Evolutionary conservation across 1,284 basidiomycete species (phyloP), one percentile per base, ranked within the genome.

Genomic region (Ceratobasidium sp.): DNA sequence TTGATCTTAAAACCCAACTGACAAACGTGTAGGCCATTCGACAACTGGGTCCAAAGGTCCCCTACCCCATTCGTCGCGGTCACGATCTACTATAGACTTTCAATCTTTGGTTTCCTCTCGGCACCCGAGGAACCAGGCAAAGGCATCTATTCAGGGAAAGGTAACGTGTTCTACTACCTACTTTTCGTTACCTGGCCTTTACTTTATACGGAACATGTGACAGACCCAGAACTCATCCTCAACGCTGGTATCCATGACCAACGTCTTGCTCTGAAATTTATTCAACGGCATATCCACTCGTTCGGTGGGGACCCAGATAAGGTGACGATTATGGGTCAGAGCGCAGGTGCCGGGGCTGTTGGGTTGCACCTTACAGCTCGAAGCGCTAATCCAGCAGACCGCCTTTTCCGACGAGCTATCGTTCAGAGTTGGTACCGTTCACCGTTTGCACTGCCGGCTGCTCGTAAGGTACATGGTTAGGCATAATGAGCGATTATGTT

Each of bases 201-300:
- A 73, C 21, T 36, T 52, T 11, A 39, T 41, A 53, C 44, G 19
- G 5, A 14, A 21, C 21, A 50, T 27, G 14, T 42, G 16, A 30
- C 11, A 50, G 47, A 50, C 23, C 47, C 47, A 21, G 47, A 50
- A 50, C 47, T 50, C 7, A 8, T 86, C 73, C 75, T 84, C 67
- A 87, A 89, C 72, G 83, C 80, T 6, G 87, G 87, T 0, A 83
- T 88, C 73, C 77, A 78, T 30, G 88, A 89, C 75, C 85, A 89
- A 72, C 76, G 82, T 1, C 71, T 80, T 41, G 11, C 74, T 2
- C 64, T 77, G 14, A 60, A 74, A 13, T 77, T 77, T 75, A 71
- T 76, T 23, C 72, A 75, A 23, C n/a, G 70, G 14, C 74, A 76
- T 36, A 74, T 77, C 41, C 53, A 59, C 21, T 72, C 59, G 6